Percentiles rank a stretch among this genome's conserved stretches.
Evolutionary conservation across 495 filamentous ascomycete genomes (phyloP).

Genomic region (Penicillium taxi): DNA sequence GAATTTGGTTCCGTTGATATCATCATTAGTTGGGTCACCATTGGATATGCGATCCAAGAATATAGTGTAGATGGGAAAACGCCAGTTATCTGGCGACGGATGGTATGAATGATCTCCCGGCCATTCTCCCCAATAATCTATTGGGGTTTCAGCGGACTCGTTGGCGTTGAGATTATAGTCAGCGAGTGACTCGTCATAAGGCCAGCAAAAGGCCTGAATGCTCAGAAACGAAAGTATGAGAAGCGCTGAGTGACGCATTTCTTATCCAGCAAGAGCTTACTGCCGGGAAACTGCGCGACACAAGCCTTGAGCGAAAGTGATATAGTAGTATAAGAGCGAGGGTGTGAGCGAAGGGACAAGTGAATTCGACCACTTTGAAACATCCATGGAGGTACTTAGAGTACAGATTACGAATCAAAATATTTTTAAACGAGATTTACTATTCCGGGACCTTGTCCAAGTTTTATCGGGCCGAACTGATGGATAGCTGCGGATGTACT

Average conservation of each 20-base stretch:
- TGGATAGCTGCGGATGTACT: too few relatives aligned
- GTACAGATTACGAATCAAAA: too few relatives aligned
- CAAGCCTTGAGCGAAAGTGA: too few relatives aligned
- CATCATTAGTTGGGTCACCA: conserved; percentile 23
- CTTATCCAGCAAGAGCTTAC: too few relatives aligned
- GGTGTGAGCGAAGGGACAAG: too few relatives aligned
- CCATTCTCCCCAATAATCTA: conserved; percentile 37
- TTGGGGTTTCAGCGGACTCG: conserved; percentile 19
- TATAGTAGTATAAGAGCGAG: too few relatives aligned
- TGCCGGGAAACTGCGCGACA: too few relatives aligned
- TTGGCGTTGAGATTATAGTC: conserved; percentile 36
- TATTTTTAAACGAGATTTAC: too few relatives aligned
- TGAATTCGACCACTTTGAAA: too few relatives aligned
- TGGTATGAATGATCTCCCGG: conserved; percentile 29
- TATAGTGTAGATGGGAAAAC: conserved; percentile 35
- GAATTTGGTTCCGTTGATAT: conserved; percentile 13
- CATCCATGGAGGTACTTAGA: too few relatives aligned
- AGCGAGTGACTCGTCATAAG: conserved; percentile 13
- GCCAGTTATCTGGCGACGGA: conserved; percentile 37
- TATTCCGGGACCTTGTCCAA: too few relatives aligned
- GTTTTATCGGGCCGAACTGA: too few relatives aligned
- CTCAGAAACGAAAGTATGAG: conserved; percentile 12
- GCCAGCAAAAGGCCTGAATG: conserved; percentile 9
- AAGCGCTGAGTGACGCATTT: conserved; percentile 11
- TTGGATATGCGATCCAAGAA: conserved; percentile 35